phyloP scores from a whole-genome alignment of 306 rosid species.

The Rosa chinensis region DNA sequence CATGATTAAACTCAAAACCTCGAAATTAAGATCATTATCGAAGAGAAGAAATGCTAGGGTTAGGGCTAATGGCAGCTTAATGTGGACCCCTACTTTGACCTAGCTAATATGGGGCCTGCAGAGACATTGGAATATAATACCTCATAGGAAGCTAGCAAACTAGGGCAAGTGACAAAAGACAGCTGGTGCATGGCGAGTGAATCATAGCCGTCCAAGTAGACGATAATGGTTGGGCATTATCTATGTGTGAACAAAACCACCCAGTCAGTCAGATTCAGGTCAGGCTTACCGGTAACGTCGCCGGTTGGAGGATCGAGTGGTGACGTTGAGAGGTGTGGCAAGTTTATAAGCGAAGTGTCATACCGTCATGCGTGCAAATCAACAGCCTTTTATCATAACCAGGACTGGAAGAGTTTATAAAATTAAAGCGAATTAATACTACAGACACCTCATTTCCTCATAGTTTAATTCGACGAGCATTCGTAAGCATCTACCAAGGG shows the following conservation, averaged over 20 bases:
- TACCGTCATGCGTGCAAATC: constrained; percentile 40
- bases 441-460: constrained; percentile 27
- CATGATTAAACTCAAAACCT: background rate
- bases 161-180: constrained; percentile 24
- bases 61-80: constrained; percentile 6
- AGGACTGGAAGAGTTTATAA: constrained; percentile 12
- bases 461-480: constrained; percentile 40
- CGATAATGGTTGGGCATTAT: constrained; percentile 9
- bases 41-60: background rate
- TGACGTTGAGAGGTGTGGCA: constrained; percentile 35
- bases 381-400: constrained; percentile 32
- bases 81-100: constrained; percentile 52
- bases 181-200: constrained; percentile 30
- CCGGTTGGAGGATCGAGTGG: background rate
- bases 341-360: constrained; percentile 35
- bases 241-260: background rate
- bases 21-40: background rate
- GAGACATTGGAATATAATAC: constrained; percentile 27
- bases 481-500: constrained; percentile 51
- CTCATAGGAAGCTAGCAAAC: background rate
- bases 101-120: constrained; percentile 13
- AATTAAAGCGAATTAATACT: background rate
- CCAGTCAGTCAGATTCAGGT: background rate
- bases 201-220: constrained; percentile 42
- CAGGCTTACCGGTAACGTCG: background rate